Conservation (phyloP, 768 basidiomycete species). For the Chalciporus piperatus region DNA sequence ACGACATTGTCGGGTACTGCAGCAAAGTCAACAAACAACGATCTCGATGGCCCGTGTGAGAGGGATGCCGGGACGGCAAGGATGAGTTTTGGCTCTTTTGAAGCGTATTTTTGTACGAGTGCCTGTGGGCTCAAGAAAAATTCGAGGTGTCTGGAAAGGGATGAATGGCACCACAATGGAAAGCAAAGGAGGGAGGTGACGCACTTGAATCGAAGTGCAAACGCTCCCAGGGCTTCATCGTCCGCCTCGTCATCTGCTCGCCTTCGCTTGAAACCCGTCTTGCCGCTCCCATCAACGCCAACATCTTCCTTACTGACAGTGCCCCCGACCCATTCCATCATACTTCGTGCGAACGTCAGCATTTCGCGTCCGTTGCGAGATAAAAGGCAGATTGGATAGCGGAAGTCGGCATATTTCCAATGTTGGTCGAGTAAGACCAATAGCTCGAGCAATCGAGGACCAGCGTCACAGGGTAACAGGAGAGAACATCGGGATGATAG, state of each 20-base stretch:
- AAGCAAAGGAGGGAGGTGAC: slow-evolving; percentile 20
- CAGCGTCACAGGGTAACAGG: slow-evolving; percentile 89
- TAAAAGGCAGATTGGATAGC: slow-evolving; percentile 91
- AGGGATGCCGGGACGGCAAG: slow-evolving; percentile 90
- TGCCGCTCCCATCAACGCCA: slow-evolving; percentile 67
- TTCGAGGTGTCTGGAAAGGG: slow-evolving; percentile 71
- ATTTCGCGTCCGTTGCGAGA: slow-evolving; percentile 90
- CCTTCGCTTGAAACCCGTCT: slow-evolving; percentile 49
- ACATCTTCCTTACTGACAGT: slow-evolving; percentile 92
- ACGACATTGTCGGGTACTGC: slow-evolving; percentile 81
- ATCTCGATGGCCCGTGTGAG: slow-evolving; percentile 88
- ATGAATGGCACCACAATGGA: not conserved
- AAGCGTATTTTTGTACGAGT: slow-evolving; percentile 77
- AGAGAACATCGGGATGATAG: slow-evolving; percentile 78
- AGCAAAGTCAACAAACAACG: slow-evolving; percentile 85
- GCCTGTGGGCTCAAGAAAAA: slow-evolving; percentile 85
- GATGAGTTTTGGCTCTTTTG: slow-evolving; percentile 88
- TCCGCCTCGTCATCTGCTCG: slow-evolving; percentile 69
- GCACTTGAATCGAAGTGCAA: slow-evolving; percentile 86
- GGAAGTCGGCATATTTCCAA: slow-evolving; percentile 86
- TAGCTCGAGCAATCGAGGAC: slow-evolving; percentile 93
- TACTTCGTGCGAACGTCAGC: slow-evolving; percentile 88
- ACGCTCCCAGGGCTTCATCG: slow-evolving; percentile 80
- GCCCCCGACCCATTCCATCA: slow-evolving; percentile 99
- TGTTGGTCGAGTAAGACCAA: slow-evolving; percentile 95